Evolutionary conservation across 2,329 filamentous ascomycete genomes (phyloP).

Genomic region (Penicillium sp.): DNA sequence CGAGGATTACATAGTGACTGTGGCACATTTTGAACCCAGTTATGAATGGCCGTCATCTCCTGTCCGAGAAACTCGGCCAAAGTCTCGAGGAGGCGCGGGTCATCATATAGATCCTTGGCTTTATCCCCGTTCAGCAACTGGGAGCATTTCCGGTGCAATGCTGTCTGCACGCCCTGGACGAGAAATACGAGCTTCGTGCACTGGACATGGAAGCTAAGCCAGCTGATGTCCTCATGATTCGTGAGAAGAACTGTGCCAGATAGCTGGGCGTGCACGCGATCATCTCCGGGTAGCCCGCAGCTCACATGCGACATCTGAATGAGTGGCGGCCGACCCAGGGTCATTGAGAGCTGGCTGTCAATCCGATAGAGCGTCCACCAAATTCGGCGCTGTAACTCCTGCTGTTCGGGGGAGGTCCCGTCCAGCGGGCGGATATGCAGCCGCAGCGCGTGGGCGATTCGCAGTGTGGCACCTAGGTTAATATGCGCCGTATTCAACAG

Average conservation of each 20-base stretch:
- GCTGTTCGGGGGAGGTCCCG: constrained; percentile 29
- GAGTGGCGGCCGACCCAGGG: constrained; percentile 23
- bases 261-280: background rate
- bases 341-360: constrained; percentile 49
- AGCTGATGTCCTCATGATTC: background rate
- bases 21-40: constrained; percentile 1
- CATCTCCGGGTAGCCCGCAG: background rate
- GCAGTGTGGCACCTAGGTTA: background rate
- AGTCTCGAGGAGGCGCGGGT: background rate
- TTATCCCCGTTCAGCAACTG: background rate
- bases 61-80: background rate
- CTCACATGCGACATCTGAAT: background rate
- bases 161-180: background rate
- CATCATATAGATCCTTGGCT: background rate
- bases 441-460: background rate
- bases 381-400: constrained; percentile 51
- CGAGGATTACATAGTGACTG: background rate
- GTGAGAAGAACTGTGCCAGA: background rate
- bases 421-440: background rate
- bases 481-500: background rate
- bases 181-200: background rate
- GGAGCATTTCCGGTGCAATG: background rate
- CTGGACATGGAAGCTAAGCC: background rate
- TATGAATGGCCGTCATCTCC: background rate
- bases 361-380: constrained; percentile 55